Conservation (phyloP, 225 moss, liverwort and hornwort species). For the Polytrichum commune region DNA sequence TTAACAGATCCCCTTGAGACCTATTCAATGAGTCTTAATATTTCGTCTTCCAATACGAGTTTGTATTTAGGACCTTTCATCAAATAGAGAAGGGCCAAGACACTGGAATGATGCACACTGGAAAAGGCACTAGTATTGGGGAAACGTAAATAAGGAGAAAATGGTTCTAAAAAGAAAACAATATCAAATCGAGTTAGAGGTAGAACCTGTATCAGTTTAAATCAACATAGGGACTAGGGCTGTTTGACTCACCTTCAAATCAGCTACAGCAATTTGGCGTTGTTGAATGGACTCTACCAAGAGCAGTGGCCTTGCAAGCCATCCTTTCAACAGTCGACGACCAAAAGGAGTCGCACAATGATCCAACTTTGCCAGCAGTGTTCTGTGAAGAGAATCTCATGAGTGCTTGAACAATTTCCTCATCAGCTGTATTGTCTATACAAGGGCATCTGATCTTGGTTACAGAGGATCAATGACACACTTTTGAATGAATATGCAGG, state of each 20-base stretch:
- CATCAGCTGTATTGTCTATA: neutral
- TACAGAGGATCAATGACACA: neutral
- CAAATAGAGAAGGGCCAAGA: too few relatives aligned
- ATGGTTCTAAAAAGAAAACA: too few relatives aligned
- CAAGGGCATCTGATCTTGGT: neutral
- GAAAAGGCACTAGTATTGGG: too few relatives aligned
- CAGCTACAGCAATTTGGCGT: conserved; percentile 68
- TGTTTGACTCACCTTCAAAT: conserved; percentile 61
- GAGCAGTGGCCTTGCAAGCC: conserved; percentile 90
- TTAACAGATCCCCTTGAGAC: too few relatives aligned
- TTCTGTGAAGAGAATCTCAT: conserved; percentile 41
- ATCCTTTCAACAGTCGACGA: conserved; percentile 75
- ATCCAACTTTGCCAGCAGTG: conserved; percentile 76
- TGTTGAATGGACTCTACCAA: conserved; percentile 70
- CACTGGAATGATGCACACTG: too few relatives aligned
- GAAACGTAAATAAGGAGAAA: too few relatives aligned
- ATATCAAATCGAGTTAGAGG: too few relatives aligned
- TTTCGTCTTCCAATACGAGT: too few relatives aligned
- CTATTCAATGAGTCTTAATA: too few relatives aligned
- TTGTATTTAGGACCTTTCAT: too few relatives aligned
- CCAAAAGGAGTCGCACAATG: conserved; percentile 85
- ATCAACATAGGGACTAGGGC: neutral
- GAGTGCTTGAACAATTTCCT: neutral
- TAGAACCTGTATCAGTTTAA: too few relatives aligned
- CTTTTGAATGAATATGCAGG: too few relatives aligned